These are phyloP conservation scores for Aspergillus eucalypticola DNA, from an alignment of 2,329 filamentous ascomycete species.

Conservation along the genomic window DNA sequence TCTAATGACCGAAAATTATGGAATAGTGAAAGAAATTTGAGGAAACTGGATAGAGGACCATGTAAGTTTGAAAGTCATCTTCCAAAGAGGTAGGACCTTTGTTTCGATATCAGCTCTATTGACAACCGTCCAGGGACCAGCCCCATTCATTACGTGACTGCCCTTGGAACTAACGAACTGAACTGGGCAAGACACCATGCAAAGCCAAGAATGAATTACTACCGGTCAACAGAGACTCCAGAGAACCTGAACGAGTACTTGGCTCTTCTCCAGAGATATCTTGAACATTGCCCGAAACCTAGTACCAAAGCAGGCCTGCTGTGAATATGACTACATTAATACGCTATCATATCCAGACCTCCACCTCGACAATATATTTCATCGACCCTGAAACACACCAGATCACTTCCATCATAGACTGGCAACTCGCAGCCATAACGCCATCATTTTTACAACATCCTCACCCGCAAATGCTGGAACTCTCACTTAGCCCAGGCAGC, in stretches of 20 bases:
- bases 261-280: background rate
- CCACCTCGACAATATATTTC: conserved; percentile 13
- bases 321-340: background rate
- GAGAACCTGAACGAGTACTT: conserved; percentile 1
- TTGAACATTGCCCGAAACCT: background rate
- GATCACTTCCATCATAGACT: conserved; percentile 17
- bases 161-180: conserved; percentile 17
- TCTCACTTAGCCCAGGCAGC: background rate
- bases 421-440: conserved; percentile 16
- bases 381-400: conserved; percentile 8
- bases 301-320: background rate
- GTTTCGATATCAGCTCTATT: background rate
- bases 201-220: conserved; percentile 17
- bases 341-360: conserved; percentile 8
- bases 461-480: conserved; percentile 20
- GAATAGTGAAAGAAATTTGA: conserved; percentile 7
- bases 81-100: too few relatives aligned
- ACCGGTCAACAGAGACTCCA: conserved; percentile 13
- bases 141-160: conserved; percentile 14
- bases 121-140: conserved; percentile 8
- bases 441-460: conserved; percentile 16
- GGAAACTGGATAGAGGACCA: conserved; percentile 17
- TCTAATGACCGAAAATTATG: conserved; percentile 15
- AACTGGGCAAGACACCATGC: conserved; percentile 17
- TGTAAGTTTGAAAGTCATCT: conserved; percentile 9